Evolutionary conservation across 2,329 filamentous ascomycete genomes (phyloP).

Genomic region (Exserohilum rostratum): DNA sequence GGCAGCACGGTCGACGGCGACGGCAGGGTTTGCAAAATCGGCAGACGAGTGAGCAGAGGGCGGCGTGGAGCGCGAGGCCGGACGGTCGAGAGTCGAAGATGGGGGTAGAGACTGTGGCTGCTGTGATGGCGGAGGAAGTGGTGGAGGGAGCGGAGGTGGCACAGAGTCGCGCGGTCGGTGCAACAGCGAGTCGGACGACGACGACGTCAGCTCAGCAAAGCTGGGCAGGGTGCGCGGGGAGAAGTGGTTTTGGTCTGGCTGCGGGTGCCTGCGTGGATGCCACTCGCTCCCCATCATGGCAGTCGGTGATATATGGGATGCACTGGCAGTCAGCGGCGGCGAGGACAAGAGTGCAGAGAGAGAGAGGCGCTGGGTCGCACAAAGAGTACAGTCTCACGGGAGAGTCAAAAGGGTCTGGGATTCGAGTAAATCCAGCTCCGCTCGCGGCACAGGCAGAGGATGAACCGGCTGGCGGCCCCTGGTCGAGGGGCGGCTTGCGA

Average conservation of each 20-base stretch:
- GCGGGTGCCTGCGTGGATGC: slow-evolving; percentile 17
- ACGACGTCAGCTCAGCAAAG: slow-evolving; percentile 32
- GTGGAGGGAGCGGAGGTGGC: slow-evolving; percentile 5
- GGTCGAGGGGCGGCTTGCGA: slow-evolving; percentile 14
- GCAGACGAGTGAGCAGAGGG: slow-evolving; percentile 1
- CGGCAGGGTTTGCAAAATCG: slow-evolving; percentile 6
- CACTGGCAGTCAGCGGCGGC: slow-evolving; percentile 9
- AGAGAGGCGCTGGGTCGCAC: slow-evolving; percentile 13
- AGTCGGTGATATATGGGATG: slow-evolving; percentile 7
- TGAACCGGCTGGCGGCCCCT: slow-evolving; percentile 14
- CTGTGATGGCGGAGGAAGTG: background rate
- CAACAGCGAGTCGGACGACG: slow-evolving; percentile 22
- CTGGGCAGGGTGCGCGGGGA: slow-evolving; percentile 27
- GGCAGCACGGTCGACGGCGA: slow-evolving; percentile 6
- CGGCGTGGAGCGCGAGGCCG: slow-evolving; percentile 11
- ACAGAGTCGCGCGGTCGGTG: slow-evolving; percentile 21
- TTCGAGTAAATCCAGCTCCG: slow-evolving; percentile 14
- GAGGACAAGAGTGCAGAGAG: slow-evolving; percentile 3
- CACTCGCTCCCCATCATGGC: slow-evolving; percentile 25
- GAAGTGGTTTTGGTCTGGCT: slow-evolving; percentile 14
- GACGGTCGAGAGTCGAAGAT: slow-evolving; percentile 7
- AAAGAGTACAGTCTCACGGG: slow-evolving; percentile 14
- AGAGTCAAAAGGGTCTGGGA: slow-evolving; percentile 14
- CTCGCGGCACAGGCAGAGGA: slow-evolving; percentile 8
- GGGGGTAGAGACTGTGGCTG: background rate